phyloP scores from a whole-genome alignment of 2,329 filamentous ascomycete genomes.

The Bipolaris bicolor region DNA sequence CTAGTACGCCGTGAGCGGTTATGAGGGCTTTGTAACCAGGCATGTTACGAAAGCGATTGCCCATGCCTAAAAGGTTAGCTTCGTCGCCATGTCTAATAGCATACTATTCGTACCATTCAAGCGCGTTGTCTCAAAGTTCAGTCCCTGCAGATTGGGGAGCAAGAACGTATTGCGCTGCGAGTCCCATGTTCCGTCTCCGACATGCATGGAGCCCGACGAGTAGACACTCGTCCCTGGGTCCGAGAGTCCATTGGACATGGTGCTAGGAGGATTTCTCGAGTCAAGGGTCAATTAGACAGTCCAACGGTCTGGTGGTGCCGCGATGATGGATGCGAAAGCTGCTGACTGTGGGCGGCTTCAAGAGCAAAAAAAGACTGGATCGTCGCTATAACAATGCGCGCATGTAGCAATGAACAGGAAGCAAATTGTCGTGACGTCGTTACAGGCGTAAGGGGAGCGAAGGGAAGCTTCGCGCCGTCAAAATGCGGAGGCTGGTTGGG shows the following conservation, averaged over 20 bases:
- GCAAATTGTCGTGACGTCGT: slow-evolving; percentile 42
- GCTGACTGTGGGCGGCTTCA: slow-evolving; percentile 9
- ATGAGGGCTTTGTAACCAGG: slow-evolving; percentile 74
- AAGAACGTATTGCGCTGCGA: slow-evolving; percentile 77
- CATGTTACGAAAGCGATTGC: slow-evolving; percentile 74
- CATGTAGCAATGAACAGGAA: slow-evolving; percentile 17
- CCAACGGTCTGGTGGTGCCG: slow-evolving; percentile 4
- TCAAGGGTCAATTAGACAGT: background rate
- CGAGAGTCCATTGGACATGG: slow-evolving; percentile 58
- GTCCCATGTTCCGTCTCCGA: slow-evolving; percentile 86
- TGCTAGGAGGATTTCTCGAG: slow-evolving; percentile 6
- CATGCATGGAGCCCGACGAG: slow-evolving; percentile 73
- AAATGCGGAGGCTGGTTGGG: slow-evolving; percentile 27
- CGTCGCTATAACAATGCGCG: slow-evolving; percentile 17
- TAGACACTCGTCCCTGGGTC: slow-evolving; percentile 76
- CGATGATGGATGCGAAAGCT: slow-evolving; percentile 13
- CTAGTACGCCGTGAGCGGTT: slow-evolving; percentile 73
- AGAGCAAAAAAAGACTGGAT: slow-evolving; percentile 10
- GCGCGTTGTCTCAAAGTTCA: slow-evolving; percentile 81
- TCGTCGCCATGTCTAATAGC: background rate
- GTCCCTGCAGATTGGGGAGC: slow-evolving; percentile 74
- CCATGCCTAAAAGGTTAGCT: slow-evolving; percentile 68
- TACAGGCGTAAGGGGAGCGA: slow-evolving; percentile 29
- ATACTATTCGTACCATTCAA: slow-evolving; percentile 70
- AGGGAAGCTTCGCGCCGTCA: slow-evolving; percentile 23